Base-by-base conservation (phyloP, 257 asterid species). In the Mentha longifolia region DNA sequence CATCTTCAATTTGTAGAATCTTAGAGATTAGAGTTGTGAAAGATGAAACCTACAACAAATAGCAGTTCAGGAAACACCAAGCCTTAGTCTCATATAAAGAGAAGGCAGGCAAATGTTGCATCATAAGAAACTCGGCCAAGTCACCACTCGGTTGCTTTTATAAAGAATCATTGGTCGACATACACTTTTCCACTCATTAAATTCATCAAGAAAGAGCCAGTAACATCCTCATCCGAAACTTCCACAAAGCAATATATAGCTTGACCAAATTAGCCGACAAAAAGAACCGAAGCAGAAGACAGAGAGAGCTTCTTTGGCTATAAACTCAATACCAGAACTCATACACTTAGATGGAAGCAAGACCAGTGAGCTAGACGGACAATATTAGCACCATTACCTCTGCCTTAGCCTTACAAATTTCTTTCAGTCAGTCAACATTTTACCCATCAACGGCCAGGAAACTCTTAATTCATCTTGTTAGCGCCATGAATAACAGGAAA, bases 1-100 rank as follows among this genome's bases (percentile, higher is more conserved):
- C 98, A 92, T 92, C 74, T 78, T 47, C 72, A 61, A 71, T 45
- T 41, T 39, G 50, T 17, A 20, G 9, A 72, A 63, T 61, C 66
- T 56, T 71, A 65, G 61, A 39, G n/a, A n/a, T n/a, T n/a, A n/a
- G 70, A 39, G 51, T 52, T 57, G 61, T 51, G 76, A 74, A 16
- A 54, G 62, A 66, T 14, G 47, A 16, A 67, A 65, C 58, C 61
- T 58, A 51, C 58, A 54, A 22, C 30, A 41, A 50, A 43, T 30
- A n/a, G 50, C 1, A 35, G 19, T 52, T 17, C 65, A 37, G 46
- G 46, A 55, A 14, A 59, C 61, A 61, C 22, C 28, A 31, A 60
- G n/a, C 31, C 11, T 59, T 39, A 55, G 5, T 13, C 30, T 65
- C 20, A 63, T 25, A 61, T n/a, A 49, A 66, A 67, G 51, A 67